Conservation (phyloP, 371 early-diverging fungal species). For the Mucor piriformis region DNA sequence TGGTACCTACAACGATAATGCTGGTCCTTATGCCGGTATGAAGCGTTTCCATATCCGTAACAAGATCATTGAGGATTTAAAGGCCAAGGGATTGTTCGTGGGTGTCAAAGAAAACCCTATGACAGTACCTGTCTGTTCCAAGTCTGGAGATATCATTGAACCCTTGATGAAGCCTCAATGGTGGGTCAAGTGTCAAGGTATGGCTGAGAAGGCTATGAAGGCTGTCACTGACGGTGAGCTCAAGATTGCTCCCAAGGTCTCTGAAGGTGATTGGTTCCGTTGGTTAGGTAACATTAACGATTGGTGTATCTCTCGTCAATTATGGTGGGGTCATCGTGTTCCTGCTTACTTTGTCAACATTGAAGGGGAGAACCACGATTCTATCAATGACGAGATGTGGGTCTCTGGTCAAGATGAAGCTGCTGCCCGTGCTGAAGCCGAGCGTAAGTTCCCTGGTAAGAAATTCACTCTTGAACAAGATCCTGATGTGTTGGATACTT, state of each 20-base stretch:
- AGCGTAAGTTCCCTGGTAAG: conserved; percentile 71
- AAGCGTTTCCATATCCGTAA: conserved; percentile 97
- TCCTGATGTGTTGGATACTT: conserved; percentile 99
- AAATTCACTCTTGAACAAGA: conserved; percentile 77
- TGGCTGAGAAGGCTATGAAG: conserved; percentile 89
- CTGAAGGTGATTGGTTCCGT: conserved; percentile 94
- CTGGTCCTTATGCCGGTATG: conserved; percentile 87
- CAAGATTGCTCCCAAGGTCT: conserved; percentile 87
- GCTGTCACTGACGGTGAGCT: conserved; percentile 89
- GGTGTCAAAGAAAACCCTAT: conserved; percentile 91
- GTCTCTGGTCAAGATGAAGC: conserved; percentile 84
- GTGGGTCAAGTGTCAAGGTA: conserved; percentile 95
- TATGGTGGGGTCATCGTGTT: conserved; percentile 99
- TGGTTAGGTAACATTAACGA: conserved; percentile 96
- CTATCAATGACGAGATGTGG: conserved; percentile 78
- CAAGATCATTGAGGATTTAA: conserved; percentile 85
- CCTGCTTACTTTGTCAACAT: conserved; percentile 97
- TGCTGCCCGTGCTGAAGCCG: conserved; percentile 80
- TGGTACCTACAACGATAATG: conserved; percentile 92
- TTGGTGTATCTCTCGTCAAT: conserved; percentile 98
- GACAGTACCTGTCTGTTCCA: conserved; percentile 92
- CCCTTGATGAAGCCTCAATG: conserved; percentile 99
- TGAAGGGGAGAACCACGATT: conserved; percentile 65
- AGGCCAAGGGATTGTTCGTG: conserved; percentile 87
- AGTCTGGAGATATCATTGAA: conserved; percentile 98